phyloP scores from a whole-genome alignment of 495 filamentous ascomycete species.

The Tuber umbilicatum region DNA sequence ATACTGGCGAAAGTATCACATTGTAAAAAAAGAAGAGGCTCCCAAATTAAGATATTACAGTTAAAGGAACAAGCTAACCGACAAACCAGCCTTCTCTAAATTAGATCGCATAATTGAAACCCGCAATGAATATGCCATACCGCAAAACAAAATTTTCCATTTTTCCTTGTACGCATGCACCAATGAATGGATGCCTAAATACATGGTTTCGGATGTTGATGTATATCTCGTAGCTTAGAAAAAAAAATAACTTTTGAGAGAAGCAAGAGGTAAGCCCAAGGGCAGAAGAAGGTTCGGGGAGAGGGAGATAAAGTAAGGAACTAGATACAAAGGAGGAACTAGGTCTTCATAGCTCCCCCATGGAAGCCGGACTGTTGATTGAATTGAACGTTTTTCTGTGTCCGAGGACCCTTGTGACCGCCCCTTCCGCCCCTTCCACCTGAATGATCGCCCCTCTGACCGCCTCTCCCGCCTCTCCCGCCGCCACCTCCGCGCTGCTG shows the following conservation, averaged over 20 bases:
- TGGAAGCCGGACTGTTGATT: conserved; percentile 43
- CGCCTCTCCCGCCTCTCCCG: conserved; percentile 58
- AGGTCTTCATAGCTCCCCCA: conserved; percentile 42
- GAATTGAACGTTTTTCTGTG: conserved; percentile 40
- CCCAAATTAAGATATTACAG: neutral
- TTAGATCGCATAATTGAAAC: neutral
- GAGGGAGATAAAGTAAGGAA: neutral
- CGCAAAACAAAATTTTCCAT: conserved; percentile 32
- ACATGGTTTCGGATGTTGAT: conserved; percentile 30
- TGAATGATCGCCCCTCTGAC: conserved; percentile 58
- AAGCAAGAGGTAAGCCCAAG: conserved; percentile 15
- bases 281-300: neutral
- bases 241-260: conserved; percentile 30
- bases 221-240: conserved; percentile 8
- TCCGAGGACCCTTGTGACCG: conserved; percentile 34
- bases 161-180: conserved; percentile 39
- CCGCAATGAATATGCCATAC: neutral
- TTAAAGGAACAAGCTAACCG: neutral
- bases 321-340: conserved; percentile 17
- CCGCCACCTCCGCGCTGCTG: conserved; percentile 70
- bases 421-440: conserved; percentile 45
- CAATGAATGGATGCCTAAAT: conserved; percentile 37
- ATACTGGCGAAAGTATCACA: neutral
- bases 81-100: neutral
- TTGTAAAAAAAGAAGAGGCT: neutral